Evolutionary conservation across 352 stramenopile species (phyloP).

Genomic region (Pythium biforme): DNA sequence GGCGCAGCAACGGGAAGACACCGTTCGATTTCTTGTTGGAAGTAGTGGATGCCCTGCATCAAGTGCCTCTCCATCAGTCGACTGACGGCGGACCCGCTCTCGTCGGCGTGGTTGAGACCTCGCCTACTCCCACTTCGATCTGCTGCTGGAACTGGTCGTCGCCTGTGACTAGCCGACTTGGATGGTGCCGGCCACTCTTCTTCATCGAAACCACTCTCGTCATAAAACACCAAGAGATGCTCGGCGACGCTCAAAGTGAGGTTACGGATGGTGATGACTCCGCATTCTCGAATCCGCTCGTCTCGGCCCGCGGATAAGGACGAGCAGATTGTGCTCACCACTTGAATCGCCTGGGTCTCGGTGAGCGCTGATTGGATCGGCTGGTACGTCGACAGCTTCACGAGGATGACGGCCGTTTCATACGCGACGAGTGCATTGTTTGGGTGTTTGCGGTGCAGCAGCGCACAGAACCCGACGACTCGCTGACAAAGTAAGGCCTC

Average conservation of each 20-base stretch:
- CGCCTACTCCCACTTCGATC: not conserved
- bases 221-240: conserved; percentile 56
- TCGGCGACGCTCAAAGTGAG: conserved; percentile 65
- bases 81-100: conserved; percentile 4
- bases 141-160: not conserved
- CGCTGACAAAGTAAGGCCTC: conserved; percentile 47
- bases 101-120: not conserved
- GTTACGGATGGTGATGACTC: conserved; percentile 60
- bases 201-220: conserved; percentile 19
- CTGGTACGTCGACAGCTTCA: conserved; percentile 68
- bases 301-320: conserved; percentile 21
- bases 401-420: conserved; percentile 47
- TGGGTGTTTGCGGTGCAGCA: conserved; percentile 47
- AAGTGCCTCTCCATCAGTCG: conserved; percentile 53
- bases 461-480: conserved; percentile 52
- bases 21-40: conserved; percentile 53
- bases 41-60: conserved; percentile 53
- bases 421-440: conserved; percentile 36
- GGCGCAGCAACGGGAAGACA: conserved; percentile 8
- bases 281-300: conserved; percentile 48
- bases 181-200: not conserved
- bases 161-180: not conserved
- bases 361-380: conserved; percentile 51
- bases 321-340: conserved; percentile 58
- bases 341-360: conserved; percentile 62